Conservation (phyloP, 345 rosid genomes). For the Bruguiera sexangula region DNA sequence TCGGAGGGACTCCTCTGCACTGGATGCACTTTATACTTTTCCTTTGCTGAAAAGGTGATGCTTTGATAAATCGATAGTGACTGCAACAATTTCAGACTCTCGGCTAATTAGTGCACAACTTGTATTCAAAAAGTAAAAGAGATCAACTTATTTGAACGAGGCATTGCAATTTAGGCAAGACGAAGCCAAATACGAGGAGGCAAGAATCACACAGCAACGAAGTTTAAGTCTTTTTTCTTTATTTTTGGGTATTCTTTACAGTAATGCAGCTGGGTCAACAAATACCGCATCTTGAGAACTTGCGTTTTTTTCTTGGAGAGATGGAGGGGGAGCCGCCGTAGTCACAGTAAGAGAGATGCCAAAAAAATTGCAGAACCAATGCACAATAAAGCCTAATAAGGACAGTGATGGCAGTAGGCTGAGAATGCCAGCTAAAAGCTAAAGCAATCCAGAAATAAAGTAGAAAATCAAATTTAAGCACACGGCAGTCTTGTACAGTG, state of each 20-base stretch:
- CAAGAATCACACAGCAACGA: conserved; percentile 26
- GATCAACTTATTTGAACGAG: neutral
- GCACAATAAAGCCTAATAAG: neutral
- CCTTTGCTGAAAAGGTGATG: conserved; percentile 1
- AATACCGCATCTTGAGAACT: neutral
- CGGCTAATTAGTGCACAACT: neutral
- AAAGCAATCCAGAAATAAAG: too few species aligned
- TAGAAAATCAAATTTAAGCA: too few species aligned
- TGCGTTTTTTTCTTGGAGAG: neutral
- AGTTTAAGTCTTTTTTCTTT: neutral
- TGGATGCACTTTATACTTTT: conserved; percentile 7
- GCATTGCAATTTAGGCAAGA: conserved; percentile 2
- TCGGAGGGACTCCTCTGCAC: conserved; percentile 5
- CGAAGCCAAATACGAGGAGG: conserved; percentile 14
- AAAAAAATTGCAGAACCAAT: neutral
- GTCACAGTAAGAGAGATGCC: conserved; percentile 13
- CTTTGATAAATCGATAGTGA: neutral
- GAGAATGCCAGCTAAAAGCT: too few species aligned
- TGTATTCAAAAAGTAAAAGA: neutral
- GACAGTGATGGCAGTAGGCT: neutral
- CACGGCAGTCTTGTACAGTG: too few species aligned
- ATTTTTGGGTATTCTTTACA: too few species aligned
- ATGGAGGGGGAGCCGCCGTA: conserved; percentile 4
- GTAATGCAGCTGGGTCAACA: too few species aligned
- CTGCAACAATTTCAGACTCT: neutral